Base-by-base conservation (phyloP, 2,329 filamentous ascomycete genomes). In the Aspergillus felis region DNA sequence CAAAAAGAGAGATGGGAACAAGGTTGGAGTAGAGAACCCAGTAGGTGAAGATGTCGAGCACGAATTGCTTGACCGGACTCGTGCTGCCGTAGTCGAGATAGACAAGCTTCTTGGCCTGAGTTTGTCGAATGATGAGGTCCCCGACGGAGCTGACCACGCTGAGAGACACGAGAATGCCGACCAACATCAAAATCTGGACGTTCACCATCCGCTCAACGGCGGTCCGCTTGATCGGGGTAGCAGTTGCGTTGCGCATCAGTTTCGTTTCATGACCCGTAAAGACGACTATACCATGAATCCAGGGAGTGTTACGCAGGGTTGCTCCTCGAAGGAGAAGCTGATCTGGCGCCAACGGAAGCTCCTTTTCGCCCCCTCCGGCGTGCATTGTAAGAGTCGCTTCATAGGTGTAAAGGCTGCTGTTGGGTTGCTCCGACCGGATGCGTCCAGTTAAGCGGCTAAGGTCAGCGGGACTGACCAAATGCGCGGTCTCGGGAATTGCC, bases 201-300 rank as follows among this genome's bases (percentile, higher is more conserved):
- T 99, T 99, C 65, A 99, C 89, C 80, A 95, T 90, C 61, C 88
- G 86, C 76, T 99, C 94, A 6, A 99, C 93, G 65, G 92, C 93
- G 38, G 94, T 99, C 56, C 93, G 89, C 80, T 99, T 99, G 78
- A 99, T 99, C 5, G 94, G 95, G 1, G 94, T 89, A 4, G 93
- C 93, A 3, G 93, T 99, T 20, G 94, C 95, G 72, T 99, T 99
- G 66, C 94, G 88, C 94, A 99, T 97, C 61, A 99, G 83, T 77
- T 99, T 99, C 6, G 94, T 97, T 78, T 99, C 94, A 75, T 99
- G 94, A 53, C 94, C 94, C 2, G 91, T 96, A 69, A 97, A 99
- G 17, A 99, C 93, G 55, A 99, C 94, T 20, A 96, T 84, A 42
- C 93, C 94, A 72, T 99, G 91, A 51, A 97, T 87, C 93, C 94